phyloP scores from a whole-genome alignment of 768 basidiomycete species.

The Russula brevipes region DNA sequence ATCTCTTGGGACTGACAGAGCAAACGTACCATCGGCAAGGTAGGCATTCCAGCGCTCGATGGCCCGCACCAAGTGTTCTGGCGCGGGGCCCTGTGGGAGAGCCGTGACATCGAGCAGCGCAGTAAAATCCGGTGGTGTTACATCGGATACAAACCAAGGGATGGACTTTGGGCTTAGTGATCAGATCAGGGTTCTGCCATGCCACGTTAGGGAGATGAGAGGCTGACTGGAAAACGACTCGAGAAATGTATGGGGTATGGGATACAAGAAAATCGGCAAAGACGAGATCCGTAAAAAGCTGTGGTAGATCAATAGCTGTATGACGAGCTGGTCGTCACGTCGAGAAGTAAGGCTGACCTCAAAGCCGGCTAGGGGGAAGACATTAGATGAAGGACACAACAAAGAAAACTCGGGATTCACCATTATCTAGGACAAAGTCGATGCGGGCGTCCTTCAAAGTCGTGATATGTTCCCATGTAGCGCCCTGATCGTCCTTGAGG shows the following conservation, averaged over 20 bases:
- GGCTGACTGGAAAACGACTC: conserved; percentile 86
- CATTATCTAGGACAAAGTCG: conserved; percentile 91
- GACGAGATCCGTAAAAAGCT: conserved; percentile 92
- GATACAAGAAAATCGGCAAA: conserved; percentile 92
- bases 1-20: conserved; percentile 60
- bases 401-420: conserved; percentile 34
- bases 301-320: neutral
- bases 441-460: conserved; percentile 48
- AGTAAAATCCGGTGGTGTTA: conserved; percentile 80
- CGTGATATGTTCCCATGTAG: conserved; percentile 68
- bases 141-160: conserved; percentile 97
- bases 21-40: conserved; percentile 64
- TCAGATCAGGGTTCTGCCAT: neutral
- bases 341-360: conserved; percentile 48
- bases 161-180: conserved; percentile 76
- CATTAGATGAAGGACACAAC: neutral
- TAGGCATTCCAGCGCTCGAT: conserved; percentile 68
- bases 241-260: conserved; percentile 73
- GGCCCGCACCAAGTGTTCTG: conserved; percentile 49
- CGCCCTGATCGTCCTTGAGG: conserved; percentile 73
- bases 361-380: conserved; percentile 65
- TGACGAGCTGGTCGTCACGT: neutral
- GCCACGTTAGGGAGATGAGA: neutral
- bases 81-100: conserved; percentile 30
- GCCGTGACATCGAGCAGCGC: conserved; percentile 30